Evolutionary conservation across 192 early-diverging fungal species (phyloP).

Genomic region (Kappamyces sp.): DNA sequence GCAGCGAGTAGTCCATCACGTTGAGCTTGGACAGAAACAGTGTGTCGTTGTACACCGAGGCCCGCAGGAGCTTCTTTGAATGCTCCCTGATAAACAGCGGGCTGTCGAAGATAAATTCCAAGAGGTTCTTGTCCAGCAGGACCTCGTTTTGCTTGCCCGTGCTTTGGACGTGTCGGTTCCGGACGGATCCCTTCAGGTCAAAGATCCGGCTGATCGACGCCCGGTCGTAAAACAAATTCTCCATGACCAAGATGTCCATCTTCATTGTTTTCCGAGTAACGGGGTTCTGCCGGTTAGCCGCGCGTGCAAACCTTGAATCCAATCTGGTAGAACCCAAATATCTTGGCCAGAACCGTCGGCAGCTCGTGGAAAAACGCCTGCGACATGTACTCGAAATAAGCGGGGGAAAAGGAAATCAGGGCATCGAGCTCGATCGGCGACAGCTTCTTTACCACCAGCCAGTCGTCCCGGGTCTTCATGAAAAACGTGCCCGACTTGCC

Average conservation of each 20-base stretch:
- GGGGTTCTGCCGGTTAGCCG: too few species aligned
- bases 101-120: constrained; percentile 79
- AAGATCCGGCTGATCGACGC: constrained; percentile 58
- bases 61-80: constrained; percentile 75
- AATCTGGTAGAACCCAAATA: constrained; percentile 89
- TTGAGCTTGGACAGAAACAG: constrained; percentile 88
- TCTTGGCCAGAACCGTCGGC: constrained; percentile 79
- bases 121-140: constrained; percentile 87
- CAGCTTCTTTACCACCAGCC: constrained; percentile 88
- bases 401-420: constrained; percentile 82
- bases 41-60: constrained; percentile 90
- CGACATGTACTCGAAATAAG: constrained; percentile 83
- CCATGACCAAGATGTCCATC: constrained; percentile 93
- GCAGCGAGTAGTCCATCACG: constrained; percentile 96
- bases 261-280: constrained; percentile 72
- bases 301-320: too few species aligned
- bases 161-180: constrained; percentile 88
- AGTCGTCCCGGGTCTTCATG: constrained; percentile 84
- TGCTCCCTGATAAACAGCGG: constrained; percentile 90
- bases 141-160: constrained; percentile 82
- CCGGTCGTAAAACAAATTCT: constrained; percentile 89
- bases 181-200: constrained; percentile 91
- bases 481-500: constrained; percentile 92
- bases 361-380: constrained; percentile 74
- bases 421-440: constrained; percentile 78